Evolutionary conservation across 106 monocot genomes (phyloP).

Genomic region (Allium cepa): DNA sequence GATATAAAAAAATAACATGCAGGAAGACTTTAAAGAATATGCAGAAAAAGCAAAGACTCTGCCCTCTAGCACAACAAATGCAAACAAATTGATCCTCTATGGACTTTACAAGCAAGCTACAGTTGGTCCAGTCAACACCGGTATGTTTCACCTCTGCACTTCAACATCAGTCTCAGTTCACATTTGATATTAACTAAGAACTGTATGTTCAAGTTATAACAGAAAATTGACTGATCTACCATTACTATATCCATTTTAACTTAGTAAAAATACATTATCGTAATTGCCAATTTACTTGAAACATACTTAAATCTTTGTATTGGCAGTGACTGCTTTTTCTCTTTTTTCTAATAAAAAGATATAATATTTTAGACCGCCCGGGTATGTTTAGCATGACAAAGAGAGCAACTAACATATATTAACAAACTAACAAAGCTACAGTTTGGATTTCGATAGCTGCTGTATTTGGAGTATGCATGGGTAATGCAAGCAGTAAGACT

Average conservation of each 20-base stretch:
- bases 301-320: background rate
- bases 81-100: constrained; percentile 64
- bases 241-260: no score
- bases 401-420: no score
- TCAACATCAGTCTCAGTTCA: no score
- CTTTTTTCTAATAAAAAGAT: background rate
- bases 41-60: constrained; percentile 73
- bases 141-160: constrained; percentile 16
- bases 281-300: background rate
- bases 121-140: constrained; percentile 61
- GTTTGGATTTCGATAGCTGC: no score
- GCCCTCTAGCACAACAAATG: constrained; percentile 45
- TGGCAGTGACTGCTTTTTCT: background rate
- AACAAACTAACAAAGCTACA: no score
- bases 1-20: background rate
- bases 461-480: no score
- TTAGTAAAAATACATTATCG: no score
- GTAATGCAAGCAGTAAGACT: no score
- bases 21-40: constrained; percentile 88
- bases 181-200: no score
- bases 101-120: constrained; percentile 86
- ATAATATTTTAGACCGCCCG: constrained; percentile 38
- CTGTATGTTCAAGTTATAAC: no score
- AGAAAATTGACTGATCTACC: no score
- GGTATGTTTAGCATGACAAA: constrained; percentile 52